These are phyloP conservation scores for Neopestalotiopsis sp. DNA, from an alignment of 2,329 filamentous ascomycete species.

Conservation along the genomic window DNA sequence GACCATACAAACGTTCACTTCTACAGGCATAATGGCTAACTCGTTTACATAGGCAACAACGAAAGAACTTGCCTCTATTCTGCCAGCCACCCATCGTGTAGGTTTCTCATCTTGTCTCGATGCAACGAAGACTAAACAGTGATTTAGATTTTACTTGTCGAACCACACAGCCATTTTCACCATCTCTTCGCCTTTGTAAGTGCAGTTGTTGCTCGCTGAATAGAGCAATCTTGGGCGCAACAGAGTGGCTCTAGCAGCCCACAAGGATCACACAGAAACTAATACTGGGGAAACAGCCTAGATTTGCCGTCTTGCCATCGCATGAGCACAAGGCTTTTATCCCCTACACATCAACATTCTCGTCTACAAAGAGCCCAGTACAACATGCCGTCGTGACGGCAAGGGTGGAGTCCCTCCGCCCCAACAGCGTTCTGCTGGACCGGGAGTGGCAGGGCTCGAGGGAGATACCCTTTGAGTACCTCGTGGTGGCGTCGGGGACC, in stretches of 20 bases:
- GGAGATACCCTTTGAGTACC: constrained; percentile 46
- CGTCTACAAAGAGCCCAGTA: constrained; percentile 34
- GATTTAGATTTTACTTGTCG: constrained; percentile 45
- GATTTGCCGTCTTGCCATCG: constrained; percentile 48
- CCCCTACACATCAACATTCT: constrained; percentile 46
- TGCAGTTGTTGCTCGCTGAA: not conserved
- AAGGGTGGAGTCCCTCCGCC: constrained; percentile 38
- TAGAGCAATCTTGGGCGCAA: too few relatives aligned
- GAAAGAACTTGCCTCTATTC: constrained; percentile 41
- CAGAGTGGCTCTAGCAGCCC: too few relatives aligned
- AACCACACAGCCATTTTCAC: constrained; percentile 56
- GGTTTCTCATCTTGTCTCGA: constrained; percentile 16
- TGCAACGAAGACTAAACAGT: not conserved
- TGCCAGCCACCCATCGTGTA: constrained; percentile 43
- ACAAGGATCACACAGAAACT: not conserved
- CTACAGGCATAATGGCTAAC: not conserved
- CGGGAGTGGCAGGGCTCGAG: constrained; percentile 39
- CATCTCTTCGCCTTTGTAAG: constrained; percentile 51
- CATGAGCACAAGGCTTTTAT: constrained; percentile 54
- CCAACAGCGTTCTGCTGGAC: constrained; percentile 39
- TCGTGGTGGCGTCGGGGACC: constrained; percentile 52
- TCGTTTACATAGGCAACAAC: constrained; percentile 33
- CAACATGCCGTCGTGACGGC: constrained; percentile 40
- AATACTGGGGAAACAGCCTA: constrained; percentile 36
- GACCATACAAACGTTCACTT: not conserved